Percentiles rank a stretch among this genome's conserved stretches.
Evolutionary conservation across 768 basidiomycete genomes (phyloP).

Genomic region (Cyathus striatus): DNA sequence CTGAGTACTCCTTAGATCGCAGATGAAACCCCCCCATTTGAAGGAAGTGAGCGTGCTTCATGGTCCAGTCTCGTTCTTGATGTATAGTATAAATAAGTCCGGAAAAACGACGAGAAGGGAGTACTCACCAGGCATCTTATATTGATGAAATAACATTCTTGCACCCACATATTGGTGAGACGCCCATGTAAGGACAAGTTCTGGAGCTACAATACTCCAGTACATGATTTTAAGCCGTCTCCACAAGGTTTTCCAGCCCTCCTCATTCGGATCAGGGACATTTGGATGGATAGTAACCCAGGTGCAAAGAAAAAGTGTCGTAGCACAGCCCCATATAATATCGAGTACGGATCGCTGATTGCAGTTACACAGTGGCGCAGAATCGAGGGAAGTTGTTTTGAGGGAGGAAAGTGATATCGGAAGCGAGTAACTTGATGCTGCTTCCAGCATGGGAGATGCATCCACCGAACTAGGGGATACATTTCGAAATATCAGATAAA

Average conservation of each 20-base stretch:
- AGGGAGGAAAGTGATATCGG: too few relatives aligned
- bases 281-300: not conserved
- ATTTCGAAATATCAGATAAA: too few relatives aligned
- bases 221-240: not conserved
- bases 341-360: too few relatives aligned
- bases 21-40: conserved; percentile 5
- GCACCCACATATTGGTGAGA: not conserved
- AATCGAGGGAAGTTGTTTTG: too few relatives aligned
- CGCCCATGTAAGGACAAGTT: not conserved
- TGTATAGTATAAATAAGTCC: not conserved
- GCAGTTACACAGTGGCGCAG: too few relatives aligned
- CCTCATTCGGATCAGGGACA: not conserved
- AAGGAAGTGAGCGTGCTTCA: conserved; percentile 3
- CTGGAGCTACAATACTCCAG: not conserved
- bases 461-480: too few relatives aligned
- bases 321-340: too few relatives aligned
- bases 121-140: too few relatives aligned
- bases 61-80: not conserved
- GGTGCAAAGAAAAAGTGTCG: too few relatives aligned
- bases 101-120: not conserved
- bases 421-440: too few relatives aligned
- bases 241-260: not conserved
- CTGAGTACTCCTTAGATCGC: not conserved
- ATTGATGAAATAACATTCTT: not conserved
- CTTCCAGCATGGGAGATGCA: too few relatives aligned